Evolutionary conservation across 352 stramenopile genomes (phyloP).

Genomic region (Globisporangium nunn): DNA sequence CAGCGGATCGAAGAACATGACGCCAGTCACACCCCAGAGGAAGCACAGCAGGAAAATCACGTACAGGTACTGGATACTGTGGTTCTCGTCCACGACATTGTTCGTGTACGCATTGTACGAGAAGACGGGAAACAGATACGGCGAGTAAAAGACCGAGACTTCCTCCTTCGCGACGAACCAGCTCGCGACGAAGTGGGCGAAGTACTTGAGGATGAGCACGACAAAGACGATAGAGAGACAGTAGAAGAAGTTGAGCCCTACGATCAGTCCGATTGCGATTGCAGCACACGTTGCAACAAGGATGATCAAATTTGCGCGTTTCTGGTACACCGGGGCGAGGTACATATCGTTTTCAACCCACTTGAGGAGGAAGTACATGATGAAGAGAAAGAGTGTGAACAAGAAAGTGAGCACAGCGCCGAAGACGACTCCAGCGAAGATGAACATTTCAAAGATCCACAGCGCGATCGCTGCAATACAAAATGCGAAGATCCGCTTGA

Average conservation of each 20-base stretch:
- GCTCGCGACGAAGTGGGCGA: slow-evolving; percentile 45
- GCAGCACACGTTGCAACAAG: slow-evolving; percentile 22
- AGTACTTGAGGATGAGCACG: slow-evolving; percentile 73
- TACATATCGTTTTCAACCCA: slow-evolving; percentile 85
- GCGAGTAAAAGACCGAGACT: slow-evolving; percentile 72
- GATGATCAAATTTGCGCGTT: slow-evolving; percentile 37
- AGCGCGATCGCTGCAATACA: slow-evolving; percentile 32
- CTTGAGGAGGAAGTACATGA: slow-evolving; percentile 72
- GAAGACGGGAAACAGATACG: slow-evolving; percentile 88
- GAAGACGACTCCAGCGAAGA: slow-evolving; percentile 48
- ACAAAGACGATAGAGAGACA: slow-evolving; percentile 82
- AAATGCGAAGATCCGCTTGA: slow-evolving; percentile 30
- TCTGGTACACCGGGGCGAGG: slow-evolving; percentile 55
- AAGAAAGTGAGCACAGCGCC: slow-evolving; percentile 57
- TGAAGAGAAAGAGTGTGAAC: slow-evolving; percentile 53
- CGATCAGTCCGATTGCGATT: slow-evolving; percentile 35
- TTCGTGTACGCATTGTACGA: slow-evolving; percentile 88
- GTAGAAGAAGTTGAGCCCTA: slow-evolving; percentile 71
- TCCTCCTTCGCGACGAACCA: slow-evolving; percentile 64
- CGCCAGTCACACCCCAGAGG: slow-evolving; percentile 78
- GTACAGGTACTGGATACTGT: slow-evolving; percentile 62
- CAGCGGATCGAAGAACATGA: slow-evolving; percentile 89
- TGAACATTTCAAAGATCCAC: slow-evolving; percentile 76
- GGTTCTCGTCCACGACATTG: slow-evolving; percentile 86
- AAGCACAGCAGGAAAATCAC: slow-evolving; percentile 65